phyloP scores from a whole-genome alignment of 257 asterid species.

The Leonotis leonurus region DNA sequence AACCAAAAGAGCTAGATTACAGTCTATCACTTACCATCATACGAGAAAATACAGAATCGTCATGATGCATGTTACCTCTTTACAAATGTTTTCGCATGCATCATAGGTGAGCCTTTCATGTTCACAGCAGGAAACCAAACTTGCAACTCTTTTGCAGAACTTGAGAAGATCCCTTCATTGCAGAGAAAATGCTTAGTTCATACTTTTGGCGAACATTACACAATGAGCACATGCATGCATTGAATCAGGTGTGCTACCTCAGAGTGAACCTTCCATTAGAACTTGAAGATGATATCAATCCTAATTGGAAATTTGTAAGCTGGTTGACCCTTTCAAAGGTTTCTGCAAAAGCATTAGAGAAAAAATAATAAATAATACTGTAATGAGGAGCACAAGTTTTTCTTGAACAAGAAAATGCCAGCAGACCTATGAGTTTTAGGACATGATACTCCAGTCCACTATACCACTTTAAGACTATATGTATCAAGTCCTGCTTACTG shows the following conservation, averaged over 20 bases:
- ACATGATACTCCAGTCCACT: constrained; percentile 56
- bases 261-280: constrained; percentile 64
- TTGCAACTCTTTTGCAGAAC: constrained; percentile 74
- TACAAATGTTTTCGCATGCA: constrained; percentile 48
- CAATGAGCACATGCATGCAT: not conserved
- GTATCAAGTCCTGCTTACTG: constrained; percentile 46
- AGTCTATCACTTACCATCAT: not conserved
- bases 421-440: constrained; percentile 55
- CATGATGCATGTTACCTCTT: constrained; percentile 51
- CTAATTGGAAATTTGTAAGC: constrained; percentile 40
- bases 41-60: not conserved
- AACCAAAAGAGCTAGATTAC: constrained; percentile 12
- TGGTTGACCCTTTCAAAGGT: constrained; percentile 57
- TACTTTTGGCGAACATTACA: constrained; percentile 8
- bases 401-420: not conserved
- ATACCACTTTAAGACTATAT: constrained; percentile 57
- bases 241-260: constrained; percentile 37
- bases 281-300: constrained; percentile 32
- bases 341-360: constrained; percentile 38
- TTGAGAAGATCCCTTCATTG: constrained; percentile 78
- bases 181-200: constrained; percentile 12
- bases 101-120: constrained; percentile 35
- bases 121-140: constrained; percentile 32
- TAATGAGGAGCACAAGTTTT: not conserved
- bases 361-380: not conserved